Base-by-base conservation (phyloP, 2,329 filamentous ascomycete species). In the Alternaria arborescens region DNA sequence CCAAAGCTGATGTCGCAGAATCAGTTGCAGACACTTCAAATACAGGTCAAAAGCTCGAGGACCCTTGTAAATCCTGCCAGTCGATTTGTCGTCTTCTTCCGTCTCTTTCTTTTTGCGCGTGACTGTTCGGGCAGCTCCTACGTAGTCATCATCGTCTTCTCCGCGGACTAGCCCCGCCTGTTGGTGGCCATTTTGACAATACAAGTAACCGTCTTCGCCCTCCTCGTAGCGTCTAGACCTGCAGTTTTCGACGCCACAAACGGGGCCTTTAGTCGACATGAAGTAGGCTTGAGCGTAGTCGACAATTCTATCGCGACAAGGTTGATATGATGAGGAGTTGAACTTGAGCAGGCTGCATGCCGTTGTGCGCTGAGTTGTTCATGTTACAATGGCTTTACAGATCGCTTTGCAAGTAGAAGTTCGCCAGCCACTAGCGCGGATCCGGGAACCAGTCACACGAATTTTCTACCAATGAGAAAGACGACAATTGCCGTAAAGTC, bases 21-120 rank as follows among this genome's bases (percentile, higher is more conserved):
- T 85, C 32, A 97, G 82, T 78, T 98, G 94, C 60, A 96, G 86
- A 65, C 88, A 90, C 75, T 97, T 91, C 36, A 98, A 83, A 75
- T 92, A 97, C 24, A 97, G 85, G 64, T 91, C 87, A 65, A 89
- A 87, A 14, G 91, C 94, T 54, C 87, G 85, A 47, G 86, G 82
- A 42, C 94, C 94, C 6, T 77, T 82, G 69, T 84, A 91, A 82
- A 72, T 89, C 85, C 57, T 70, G 11, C 52, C 54, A 2, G 63
- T 24, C 14, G 67, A 64, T 48, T 82, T 86, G 71, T 86, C 82
- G 53, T 82, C 82, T 24, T 80, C 72, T 38, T 74, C 67, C 1
- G 57, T 44, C 77, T 71, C 87, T 64, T 86, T 89, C 75, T 88
- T 86, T 69, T 81, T 79, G 32, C 81, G 81, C 65, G 79, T 81